phyloP scores from a whole-genome alignment of 202 grass and related monocot genomes.

The Setaria italica region DNA sequence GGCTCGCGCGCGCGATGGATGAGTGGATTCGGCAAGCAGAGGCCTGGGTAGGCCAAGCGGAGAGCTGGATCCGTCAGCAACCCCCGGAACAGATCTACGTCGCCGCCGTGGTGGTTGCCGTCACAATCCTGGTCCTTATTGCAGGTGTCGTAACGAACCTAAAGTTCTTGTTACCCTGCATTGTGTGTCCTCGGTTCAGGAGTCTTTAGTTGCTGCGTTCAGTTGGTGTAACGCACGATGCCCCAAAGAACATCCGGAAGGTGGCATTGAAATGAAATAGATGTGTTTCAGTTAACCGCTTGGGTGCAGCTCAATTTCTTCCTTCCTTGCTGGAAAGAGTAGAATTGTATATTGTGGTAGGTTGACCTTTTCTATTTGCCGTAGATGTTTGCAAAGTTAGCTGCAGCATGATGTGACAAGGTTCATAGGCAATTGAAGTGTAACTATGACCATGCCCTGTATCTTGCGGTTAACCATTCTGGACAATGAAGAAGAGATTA shows the following conservation, averaged over 20 bases:
- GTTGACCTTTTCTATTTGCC: background rate
- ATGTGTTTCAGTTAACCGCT: background rate
- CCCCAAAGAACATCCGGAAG: background rate
- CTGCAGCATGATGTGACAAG: background rate
- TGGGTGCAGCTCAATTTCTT: background rate
- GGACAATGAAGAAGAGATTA: background rate
- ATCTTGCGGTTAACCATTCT: background rate
- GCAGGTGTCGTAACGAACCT: constrained; percentile 26
- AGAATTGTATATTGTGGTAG: background rate
- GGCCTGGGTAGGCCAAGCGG: constrained; percentile 1
- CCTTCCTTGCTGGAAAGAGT: background rate
- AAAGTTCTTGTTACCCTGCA: background rate
- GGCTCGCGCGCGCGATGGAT: background rate
- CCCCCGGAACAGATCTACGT: constrained; percentile 84
- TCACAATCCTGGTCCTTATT: constrained; percentile 65
- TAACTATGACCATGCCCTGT: constrained; percentile 7
- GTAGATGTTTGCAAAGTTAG: background rate
- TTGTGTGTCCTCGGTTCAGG: background rate
- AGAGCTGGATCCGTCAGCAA: constrained; percentile 30
- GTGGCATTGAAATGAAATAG: background rate
- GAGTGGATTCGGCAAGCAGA: constrained; percentile 26
- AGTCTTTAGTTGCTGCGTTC: background rate
- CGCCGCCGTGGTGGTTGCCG: constrained; percentile 58
- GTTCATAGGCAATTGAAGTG: background rate
- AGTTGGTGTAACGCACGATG: background rate